A percentile compares a stretch with the other conserved stretches of the same genome.
These are phyloP conservation scores for Yamadazyma kitorensis DNA, from an alignment of 805 yeast genomes.

Conservation along the genomic window DNA sequence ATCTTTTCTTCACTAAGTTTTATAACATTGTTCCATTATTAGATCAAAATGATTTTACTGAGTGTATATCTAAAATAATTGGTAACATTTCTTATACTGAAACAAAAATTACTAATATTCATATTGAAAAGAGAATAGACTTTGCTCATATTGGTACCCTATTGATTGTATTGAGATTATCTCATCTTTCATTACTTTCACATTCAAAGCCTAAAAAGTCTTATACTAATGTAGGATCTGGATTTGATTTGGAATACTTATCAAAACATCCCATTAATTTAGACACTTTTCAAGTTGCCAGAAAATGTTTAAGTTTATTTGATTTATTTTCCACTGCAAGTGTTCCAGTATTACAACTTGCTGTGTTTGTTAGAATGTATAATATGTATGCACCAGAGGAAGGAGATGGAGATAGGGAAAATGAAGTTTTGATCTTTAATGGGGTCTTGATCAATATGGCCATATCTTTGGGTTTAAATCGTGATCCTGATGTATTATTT, in stretches of 20 bases:
- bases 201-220: slow-evolving; percentile 12
- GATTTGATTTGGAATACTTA: too few species aligned
- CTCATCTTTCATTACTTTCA: slow-evolving; percentile 33
- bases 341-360: slow-evolving; percentile 51
- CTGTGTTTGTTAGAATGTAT: slow-evolving; percentile 50
- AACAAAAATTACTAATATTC: slow-evolving; percentile 16
- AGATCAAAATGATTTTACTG: slow-evolving; percentile 53
- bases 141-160: slow-evolving; percentile 33
- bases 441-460: slow-evolving; percentile 64
- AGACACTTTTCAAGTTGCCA: slow-evolving; percentile 28
- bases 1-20: slow-evolving; percentile 54
- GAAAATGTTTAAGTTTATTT: slow-evolving; percentile 33
- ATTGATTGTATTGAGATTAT: slow-evolving; percentile 29
- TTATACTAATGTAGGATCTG: not conserved
- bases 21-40: slow-evolving; percentile 64
- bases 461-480: slow-evolving; percentile 61
- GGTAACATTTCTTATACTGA: slow-evolving; percentile 31
- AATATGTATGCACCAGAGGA: slow-evolving; percentile 49
- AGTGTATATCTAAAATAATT: slow-evolving; percentile 42
- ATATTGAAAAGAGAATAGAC: slow-evolving; percentile 28
- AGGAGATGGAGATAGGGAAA: slow-evolving; percentile 58
- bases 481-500: slow-evolving; percentile 58
- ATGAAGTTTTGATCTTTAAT: slow-evolving; percentile 47
- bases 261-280: slow-evolving; percentile 26
- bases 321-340: slow-evolving; percentile 36